Percentiles rank a stretch among this genome's conserved stretches.
phyloP scores from a whole-genome alignment of 306 rosid genomes.

The Crataegus laevigata region DNA sequence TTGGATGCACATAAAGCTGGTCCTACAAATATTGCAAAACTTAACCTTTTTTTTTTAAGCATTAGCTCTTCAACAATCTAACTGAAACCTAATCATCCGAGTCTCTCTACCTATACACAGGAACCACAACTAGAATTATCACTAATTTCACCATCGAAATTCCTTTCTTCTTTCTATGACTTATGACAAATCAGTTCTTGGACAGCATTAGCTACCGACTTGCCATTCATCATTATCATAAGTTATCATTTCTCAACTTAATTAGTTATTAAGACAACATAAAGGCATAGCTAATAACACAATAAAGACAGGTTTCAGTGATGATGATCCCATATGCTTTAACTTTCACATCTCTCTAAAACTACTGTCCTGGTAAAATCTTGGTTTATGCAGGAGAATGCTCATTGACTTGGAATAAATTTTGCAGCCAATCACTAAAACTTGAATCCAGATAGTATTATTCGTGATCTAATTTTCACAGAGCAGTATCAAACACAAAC shows the following conservation, averaged over 20 bases:
- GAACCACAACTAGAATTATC: background rate
- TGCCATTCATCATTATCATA: background rate
- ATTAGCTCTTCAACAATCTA: background rate
- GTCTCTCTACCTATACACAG: background rate
- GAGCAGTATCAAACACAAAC: background rate
- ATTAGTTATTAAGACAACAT: background rate
- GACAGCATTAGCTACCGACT: background rate
- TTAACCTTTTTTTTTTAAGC: background rate
- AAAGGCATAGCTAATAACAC: background rate
- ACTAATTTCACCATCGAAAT: background rate
- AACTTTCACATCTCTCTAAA: background rate
- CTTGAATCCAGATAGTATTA: background rate
- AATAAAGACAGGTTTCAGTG: background rate
- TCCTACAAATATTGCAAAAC: background rate
- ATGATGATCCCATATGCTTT: background rate
- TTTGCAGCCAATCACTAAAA: background rate
- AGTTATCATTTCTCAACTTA: background rate
- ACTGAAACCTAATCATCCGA: background rate
- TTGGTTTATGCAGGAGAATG: background rate
- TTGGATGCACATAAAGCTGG: constrained; percentile 11
- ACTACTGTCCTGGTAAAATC: background rate
- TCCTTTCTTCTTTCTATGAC: background rate
- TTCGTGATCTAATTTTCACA: background rate
- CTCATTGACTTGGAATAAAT: background rate
- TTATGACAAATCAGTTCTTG: background rate